A percentile compares a stretch with the other conserved stretches of the same genome.
Conservation (phyloP, 129 eudicot genomes). For the Sambucus nigra region DNA sequence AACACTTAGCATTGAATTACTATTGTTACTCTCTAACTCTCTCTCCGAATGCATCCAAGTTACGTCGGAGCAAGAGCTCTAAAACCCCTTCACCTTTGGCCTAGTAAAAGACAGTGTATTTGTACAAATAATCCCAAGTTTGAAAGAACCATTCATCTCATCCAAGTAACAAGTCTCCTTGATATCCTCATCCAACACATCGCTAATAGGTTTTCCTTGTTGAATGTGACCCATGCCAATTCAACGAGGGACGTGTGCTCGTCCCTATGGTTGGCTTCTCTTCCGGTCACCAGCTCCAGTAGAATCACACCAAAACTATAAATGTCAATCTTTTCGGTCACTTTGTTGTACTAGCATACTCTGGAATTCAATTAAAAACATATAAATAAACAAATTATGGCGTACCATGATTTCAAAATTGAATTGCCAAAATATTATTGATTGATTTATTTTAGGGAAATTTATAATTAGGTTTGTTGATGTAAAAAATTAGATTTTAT, state of each 20-base stretch:
- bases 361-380: conserved; percentile 20
- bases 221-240: conserved; percentile 55
- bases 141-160: conserved; percentile 48
- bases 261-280: conserved; percentile 51
- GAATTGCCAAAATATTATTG: too few relatives aligned
- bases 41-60: conserved; percentile 2
- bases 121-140: conserved; percentile 78
- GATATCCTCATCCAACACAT: conserved; percentile 42
- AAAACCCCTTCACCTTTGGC: conserved; percentile 68
- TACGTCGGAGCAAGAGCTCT: conserved; percentile 37
- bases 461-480: too few relatives aligned
- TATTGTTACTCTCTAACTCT: neutral
- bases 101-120: conserved; percentile 45
- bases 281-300: conserved; percentile 73
- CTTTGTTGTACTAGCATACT: conserved; percentile 58
- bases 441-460: too few relatives aligned
- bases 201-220: conserved; percentile 29
- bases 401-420: too few relatives aligned
- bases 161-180: conserved; percentile 35
- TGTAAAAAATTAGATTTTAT: too few relatives aligned
- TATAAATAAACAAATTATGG: too few relatives aligned
- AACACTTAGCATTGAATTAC: neutral
- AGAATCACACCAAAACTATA: conserved; percentile 85
- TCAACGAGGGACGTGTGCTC: conserved; percentile 49
- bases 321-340: conserved; percentile 68